phyloP scores from a whole-genome alignment of 768 basidiomycete species.

The Psilocybe azurescens region DNA sequence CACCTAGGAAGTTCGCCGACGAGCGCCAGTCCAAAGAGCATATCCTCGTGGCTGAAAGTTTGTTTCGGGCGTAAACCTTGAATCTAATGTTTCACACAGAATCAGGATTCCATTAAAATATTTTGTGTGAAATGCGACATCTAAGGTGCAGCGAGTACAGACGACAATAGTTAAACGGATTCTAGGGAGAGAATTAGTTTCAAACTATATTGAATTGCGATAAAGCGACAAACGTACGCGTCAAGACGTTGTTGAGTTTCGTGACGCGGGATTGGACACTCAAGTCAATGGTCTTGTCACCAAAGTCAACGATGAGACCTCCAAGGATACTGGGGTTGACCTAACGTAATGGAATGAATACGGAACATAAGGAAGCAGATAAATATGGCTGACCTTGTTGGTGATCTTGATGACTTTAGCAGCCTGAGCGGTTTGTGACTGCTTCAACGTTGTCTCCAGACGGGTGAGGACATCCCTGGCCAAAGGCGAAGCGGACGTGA shows the following conservation, averaged over 20 bases:
- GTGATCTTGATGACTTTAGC: slow-evolving; percentile 89
- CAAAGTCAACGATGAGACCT: slow-evolving; percentile 94
- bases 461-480: slow-evolving; percentile 75
- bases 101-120: slow-evolving; percentile 2
- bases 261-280: slow-evolving; percentile 93
- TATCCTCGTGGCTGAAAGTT: not conserved
- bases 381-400: slow-evolving; percentile 74
- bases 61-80: too few relatives aligned
- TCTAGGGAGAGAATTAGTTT: slow-evolving; percentile 28
- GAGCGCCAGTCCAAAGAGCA: too few relatives aligned
- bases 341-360: slow-evolving; percentile 41
- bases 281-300: slow-evolving; percentile 97
- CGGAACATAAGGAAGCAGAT: not conserved
- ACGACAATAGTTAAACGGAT: slow-evolving; percentile 38
- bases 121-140: slow-evolving; percentile 22
- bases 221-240: slow-evolving; percentile 57
- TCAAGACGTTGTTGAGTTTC: slow-evolving; percentile 89
- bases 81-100: not conserved
- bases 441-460: slow-evolving; percentile 87
- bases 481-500: slow-evolving; percentile 87
- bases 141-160: slow-evolving; percentile 18
- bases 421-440: slow-evolving; percentile 81
- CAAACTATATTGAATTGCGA: not conserved
- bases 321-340: slow-evolving; percentile 93
- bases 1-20: too few relatives aligned